phyloP scores from a whole-genome alignment of 2,329 filamentous ascomycete genomes.

The Nannizziopsis arthrosporioides region DNA sequence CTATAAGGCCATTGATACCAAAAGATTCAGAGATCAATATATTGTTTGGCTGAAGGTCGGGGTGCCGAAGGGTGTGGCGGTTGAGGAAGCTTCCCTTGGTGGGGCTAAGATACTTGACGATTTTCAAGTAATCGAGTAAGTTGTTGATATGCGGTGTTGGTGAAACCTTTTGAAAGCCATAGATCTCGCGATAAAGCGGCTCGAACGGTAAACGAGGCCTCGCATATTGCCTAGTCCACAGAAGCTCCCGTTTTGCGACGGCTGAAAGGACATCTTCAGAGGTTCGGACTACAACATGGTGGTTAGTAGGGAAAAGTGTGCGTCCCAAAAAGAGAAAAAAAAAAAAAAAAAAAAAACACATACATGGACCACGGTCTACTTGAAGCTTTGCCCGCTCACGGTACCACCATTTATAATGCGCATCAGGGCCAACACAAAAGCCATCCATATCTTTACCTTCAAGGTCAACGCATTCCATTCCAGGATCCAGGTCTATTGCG shows the following conservation, averaged over 20 bases:
- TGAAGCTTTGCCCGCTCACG: conserved; percentile 1
- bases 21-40: conserved; percentile 28
- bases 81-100: not conserved
- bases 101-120: conserved; percentile 5
- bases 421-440: conserved; percentile 1
- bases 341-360: too few relatives aligned
- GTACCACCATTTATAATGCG: conserved; percentile 3
- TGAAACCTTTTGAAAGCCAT: conserved; percentile 12
- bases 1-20: conserved; percentile 26
- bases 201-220: conserved; percentile 17
- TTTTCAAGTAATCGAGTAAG: conserved; percentile 11
- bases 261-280: conserved; percentile 10
- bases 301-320: not conserved
- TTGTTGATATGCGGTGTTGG: conserved; percentile 15
- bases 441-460: not conserved
- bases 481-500: conserved; percentile 2
- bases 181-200: conserved; percentile 16
- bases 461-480: conserved; percentile 1
- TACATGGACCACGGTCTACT: conserved; percentile 3
- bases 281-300: not conserved
- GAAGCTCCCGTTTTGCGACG: conserved; percentile 13
- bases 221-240: conserved; percentile 14
- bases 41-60: conserved; percentile 31
- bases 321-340: too few relatives aligned
- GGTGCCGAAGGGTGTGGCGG: conserved; percentile 23